These are phyloP conservation scores for Vitis hybrid DNA, from an alignment of 177 flowering plant genomes.

Conservation along the genomic window DNA sequence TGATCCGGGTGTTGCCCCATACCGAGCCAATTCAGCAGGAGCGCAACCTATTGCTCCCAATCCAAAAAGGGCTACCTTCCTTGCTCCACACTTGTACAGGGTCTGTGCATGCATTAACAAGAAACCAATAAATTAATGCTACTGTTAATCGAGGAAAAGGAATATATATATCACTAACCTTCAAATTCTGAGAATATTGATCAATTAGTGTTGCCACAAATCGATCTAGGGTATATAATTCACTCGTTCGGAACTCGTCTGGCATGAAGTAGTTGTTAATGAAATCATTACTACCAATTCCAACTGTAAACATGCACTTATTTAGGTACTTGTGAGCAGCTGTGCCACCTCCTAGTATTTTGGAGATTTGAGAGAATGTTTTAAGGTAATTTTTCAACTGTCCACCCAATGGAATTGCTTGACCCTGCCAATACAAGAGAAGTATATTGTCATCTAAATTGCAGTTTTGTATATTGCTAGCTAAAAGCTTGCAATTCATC, in stretches of 20 bases:
- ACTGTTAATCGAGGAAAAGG: no score
- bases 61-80: slow-evolving; percentile 35
- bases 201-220: no score
- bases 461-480: no score
- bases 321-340: not conserved
- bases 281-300: no score
- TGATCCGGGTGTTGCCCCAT: slow-evolving; percentile 11
- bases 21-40: slow-evolving; percentile 14
- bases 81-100: slow-evolving; percentile 40
- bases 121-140: no score
- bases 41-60: slow-evolving; percentile 39
- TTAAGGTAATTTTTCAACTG: slow-evolving; percentile 17
- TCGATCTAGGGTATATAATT: no score
- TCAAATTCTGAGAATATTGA: no score
- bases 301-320: no score
- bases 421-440: slow-evolving; percentile 12
- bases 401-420: not conserved
- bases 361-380: not conserved
- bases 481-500: no score
- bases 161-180: no score
- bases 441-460: not conserved
- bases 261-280: no score
- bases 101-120: slow-evolving; percentile 13
- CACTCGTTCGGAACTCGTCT: no score
- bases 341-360: not conserved